Evolutionary conservation across 768 basidiomycete species (phyloP), one percentile per base, ranked within the genome.

Genomic region (Postia placenta): DNA sequence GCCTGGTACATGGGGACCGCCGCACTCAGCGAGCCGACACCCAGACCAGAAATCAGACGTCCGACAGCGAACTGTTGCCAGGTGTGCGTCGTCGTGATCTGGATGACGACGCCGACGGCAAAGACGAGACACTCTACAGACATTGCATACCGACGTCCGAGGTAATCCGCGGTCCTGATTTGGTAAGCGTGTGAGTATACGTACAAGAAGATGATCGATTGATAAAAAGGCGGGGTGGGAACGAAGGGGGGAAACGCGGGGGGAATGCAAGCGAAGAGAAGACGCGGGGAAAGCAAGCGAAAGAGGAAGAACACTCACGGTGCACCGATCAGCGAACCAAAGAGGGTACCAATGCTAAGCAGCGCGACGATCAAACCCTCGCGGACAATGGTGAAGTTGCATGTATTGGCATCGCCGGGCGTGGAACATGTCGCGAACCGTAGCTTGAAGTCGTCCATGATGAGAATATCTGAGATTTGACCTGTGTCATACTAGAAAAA

Each of bases 1-100:
- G 82, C 81, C 74, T 84, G 80, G 61, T 83, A 86, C 74, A 85
- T 80, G 0, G 83, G 85, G 0, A 86, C 81, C 6, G 78, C 81
- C 26, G 82, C 80, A 37, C 78, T 80, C 5, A 86, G 73, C 0
- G 76, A 80, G 30, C 87, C 85, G 20, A 87, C 79, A 35, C 78
- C 85, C 27, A 87, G 60, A 43, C 87, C 86, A 41, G 78, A 73
- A 50, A 87, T 64, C 39, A 85, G 69, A 23, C 85, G 76, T 11
- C 85, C 84, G 33, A 85, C 70, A 36, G 79, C 76, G 55, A 85
- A 70, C 64, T 88, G 86, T 37, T 76, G 74, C 85, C 85, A 88
- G 1, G 72, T 66, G 45, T 62, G 48, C 14, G 67, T 66, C 4
- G 83, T 55, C 4, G 72, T 60, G 35, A 84, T 67, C 60, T 85